phyloP scores from a whole-genome alignment of 2,329 filamentous ascomycete genomes.

The Penicillium sp. region DNA sequence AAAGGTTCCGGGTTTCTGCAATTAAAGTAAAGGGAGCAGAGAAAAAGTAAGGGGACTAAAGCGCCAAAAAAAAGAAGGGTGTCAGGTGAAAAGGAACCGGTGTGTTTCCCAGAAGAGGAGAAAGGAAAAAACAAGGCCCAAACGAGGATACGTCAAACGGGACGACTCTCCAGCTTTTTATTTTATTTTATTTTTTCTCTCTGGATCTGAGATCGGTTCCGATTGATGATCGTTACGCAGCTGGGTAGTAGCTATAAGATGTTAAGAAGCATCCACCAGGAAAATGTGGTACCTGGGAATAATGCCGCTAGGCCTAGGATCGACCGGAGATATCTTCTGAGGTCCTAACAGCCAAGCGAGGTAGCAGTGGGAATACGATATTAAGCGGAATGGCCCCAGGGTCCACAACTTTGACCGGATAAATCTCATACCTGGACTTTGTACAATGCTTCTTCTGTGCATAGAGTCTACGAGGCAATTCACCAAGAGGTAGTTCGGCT shows the following conservation, averaged over 20 bases:
- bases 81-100: conserved; percentile 5
- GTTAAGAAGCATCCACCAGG: conserved; percentile 8
- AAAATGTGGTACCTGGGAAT: conserved; percentile 11
- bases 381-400: conserved; percentile 20
- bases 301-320: conserved; percentile 9
- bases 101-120: conserved; percentile 3
- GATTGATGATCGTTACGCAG: conserved; percentile 22
- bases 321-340: conserved; percentile 16
- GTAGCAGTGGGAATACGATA: conserved; percentile 32
- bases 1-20: conserved; percentile 21
- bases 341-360: conserved; percentile 22
- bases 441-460: too few species aligned
- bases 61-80: conserved; percentile 1
- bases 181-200: neutral
- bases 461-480: too few species aligned
- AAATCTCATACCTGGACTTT: neutral
- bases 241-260: conserved; percentile 11
- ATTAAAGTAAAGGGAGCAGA: conserved; percentile 19
- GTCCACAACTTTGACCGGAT: conserved; percentile 16
- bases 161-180: conserved; percentile 2
- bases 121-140: conserved; percentile 6
- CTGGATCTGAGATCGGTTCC: conserved; percentile 16
- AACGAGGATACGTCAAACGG: conserved; percentile 6
- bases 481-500: too few species aligned
- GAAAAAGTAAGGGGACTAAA: neutral